Evolutionary conservation across 108 stramenopile species (phyloP).

Genomic region (Fragilaria crotonensis): DNA sequence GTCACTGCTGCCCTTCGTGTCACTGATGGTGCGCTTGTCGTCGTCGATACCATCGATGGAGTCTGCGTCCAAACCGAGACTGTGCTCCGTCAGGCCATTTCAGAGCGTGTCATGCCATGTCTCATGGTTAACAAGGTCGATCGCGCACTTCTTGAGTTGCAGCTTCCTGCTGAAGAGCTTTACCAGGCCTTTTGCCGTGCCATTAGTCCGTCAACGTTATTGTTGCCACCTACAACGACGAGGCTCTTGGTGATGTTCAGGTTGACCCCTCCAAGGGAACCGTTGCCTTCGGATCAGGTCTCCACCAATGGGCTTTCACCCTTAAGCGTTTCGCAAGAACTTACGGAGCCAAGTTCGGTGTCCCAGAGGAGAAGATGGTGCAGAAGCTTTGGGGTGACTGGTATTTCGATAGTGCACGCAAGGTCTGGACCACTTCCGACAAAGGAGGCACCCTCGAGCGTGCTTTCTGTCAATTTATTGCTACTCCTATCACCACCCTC

Average conservation of each 20-base stretch:
- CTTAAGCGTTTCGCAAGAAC: slow-evolving; percentile 98
- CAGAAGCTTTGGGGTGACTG: slow-evolving; percentile 99
- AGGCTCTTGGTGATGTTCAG: slow-evolving; percentile 93
- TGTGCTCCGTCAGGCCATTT: slow-evolving; percentile 98
- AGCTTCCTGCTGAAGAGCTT: slow-evolving; percentile 98
- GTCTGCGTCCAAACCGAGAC: slow-evolving; percentile 99
- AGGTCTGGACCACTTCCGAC: slow-evolving; percentile 90
- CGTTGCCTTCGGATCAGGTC: slow-evolving; percentile 99
- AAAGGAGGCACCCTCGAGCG: slow-evolving; percentile 91
- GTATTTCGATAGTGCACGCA: slow-evolving; percentile 89
- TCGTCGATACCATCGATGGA: slow-evolving; percentile 99
- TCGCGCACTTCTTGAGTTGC: slow-evolving; percentile 97
- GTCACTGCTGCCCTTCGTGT: slow-evolving; percentile 99
- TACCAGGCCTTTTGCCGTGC: slow-evolving; percentile 99
- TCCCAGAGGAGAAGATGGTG: slow-evolving; percentile 98
- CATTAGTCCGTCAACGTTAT: slow-evolving; percentile 99
- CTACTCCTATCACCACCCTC: slow-evolving; percentile 96
- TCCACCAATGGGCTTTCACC: slow-evolving; percentile 99
- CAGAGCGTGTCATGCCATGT: slow-evolving; percentile 96
- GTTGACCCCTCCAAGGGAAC: slow-evolving; percentile 98
- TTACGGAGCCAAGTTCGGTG: slow-evolving; percentile 98
- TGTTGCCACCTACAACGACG: slow-evolving; percentile 99
- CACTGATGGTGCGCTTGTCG: slow-evolving; percentile 99
- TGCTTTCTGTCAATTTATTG: slow-evolving; percentile 99
- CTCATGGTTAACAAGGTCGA: slow-evolving; percentile 99